A percentile compares a stretch with the other conserved stretches of the same genome.
Evolutionary conservation across 495 filamentous ascomycete species (phyloP).

Genomic region (Thozetella sp.): DNA sequence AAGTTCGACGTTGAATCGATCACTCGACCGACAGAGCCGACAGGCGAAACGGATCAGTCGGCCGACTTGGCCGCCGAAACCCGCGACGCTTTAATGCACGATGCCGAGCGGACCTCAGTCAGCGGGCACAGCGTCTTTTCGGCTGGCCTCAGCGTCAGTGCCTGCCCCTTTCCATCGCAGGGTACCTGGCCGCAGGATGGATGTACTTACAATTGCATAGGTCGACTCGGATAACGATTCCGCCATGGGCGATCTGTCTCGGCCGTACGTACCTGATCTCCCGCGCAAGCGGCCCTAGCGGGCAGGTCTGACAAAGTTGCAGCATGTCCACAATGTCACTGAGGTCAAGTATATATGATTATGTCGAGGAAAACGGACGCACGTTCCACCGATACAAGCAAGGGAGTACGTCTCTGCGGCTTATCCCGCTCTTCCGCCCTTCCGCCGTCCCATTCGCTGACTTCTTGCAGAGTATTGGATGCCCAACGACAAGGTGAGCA

Average conservation of each 20-base stretch:
- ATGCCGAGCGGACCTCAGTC: not conserved
- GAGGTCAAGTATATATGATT: conserved; percentile 30
- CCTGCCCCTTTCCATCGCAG: not conserved
- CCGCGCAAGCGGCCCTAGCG: not conserved
- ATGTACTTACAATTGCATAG: not conserved
- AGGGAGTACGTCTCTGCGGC: conserved; percentile 16
- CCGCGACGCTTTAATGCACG: not conserved
- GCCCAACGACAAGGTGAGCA: conserved; percentile 35
- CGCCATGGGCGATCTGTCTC: not conserved
- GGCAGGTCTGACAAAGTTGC: not conserved
- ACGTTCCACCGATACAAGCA: conserved; percentile 37
- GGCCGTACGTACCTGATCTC: not conserved
- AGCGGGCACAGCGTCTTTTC: not conserved
- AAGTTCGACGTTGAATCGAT: not conserved
- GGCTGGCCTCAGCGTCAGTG: not conserved
- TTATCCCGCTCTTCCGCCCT: not conserved
- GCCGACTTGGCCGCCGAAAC: not conserved
- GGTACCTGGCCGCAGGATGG: not conserved
- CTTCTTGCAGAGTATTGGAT: conserved; percentile 30
- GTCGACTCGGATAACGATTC: conserved; percentile 1
- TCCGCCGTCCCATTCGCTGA: conserved; percentile 5
- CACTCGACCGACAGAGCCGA: not conserved
- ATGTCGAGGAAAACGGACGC: conserved; percentile 33
- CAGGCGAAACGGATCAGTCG: no score
- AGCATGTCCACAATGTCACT: conserved; percentile 33